Conservation (phyloP, 352 stramenopile genomes). For the Phytopythium helicoides region DNA sequence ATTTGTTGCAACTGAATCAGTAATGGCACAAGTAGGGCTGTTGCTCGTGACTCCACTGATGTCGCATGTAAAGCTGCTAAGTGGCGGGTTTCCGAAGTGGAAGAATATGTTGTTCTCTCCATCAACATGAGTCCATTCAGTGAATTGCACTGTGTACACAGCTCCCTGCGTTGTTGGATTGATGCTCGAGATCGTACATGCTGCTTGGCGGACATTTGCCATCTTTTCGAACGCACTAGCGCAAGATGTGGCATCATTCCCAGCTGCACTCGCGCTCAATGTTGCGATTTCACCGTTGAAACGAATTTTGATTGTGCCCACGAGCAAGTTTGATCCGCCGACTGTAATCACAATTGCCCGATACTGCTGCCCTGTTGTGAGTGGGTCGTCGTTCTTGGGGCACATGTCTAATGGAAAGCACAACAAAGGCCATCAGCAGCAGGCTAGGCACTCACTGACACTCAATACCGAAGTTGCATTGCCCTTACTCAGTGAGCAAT, state of each 20-base stretch:
- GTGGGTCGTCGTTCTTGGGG: conserved; percentile 83
- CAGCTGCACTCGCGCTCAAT: conserved; percentile 30
- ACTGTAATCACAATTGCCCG: conserved; percentile 59
- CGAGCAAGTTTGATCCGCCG: conserved; percentile 21
- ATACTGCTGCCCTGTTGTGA: conserved; percentile 67
- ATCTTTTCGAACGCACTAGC: conserved; percentile 39
- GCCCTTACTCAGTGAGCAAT: conserved; percentile 76
- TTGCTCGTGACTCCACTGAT: conserved; percentile 48
- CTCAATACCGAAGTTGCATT: neutral
- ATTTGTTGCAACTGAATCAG: conserved; percentile 47
- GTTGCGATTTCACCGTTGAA: conserved; percentile 50
- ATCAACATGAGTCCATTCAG: conserved; percentile 48
- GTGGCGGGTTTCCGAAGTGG: conserved; percentile 71
- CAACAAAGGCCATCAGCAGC: neutral
- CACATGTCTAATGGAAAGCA: conserved; percentile 54
- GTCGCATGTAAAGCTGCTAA: conserved; percentile 79
- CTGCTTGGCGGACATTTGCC: conserved; percentile 33
- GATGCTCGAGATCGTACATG: conserved; percentile 30
- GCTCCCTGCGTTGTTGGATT: conserved; percentile 41
- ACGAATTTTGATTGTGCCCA: conserved; percentile 32
- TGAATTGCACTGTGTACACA: conserved; percentile 70
- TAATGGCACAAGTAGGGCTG: conserved; percentile 60
- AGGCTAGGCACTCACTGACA: neutral
- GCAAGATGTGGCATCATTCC: conserved; percentile 33
- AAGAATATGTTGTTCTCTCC: conserved; percentile 83